Conservation (phyloP, 2,329 filamentous ascomycete genomes). For the Phaeophleospora eucalypticola region DNA sequence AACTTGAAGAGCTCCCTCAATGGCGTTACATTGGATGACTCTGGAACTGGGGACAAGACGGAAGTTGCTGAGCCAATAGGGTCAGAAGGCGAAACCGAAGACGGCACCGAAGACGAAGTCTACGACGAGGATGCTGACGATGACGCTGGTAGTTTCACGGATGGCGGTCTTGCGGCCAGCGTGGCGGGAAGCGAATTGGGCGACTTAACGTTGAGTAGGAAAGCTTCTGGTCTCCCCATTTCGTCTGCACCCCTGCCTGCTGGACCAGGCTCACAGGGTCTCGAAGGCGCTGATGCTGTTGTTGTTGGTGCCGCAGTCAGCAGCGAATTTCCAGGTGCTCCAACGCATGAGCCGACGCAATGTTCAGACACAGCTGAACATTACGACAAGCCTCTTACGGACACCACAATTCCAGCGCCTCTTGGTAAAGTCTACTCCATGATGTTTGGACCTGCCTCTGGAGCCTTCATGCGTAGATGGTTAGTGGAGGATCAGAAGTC, state of each 20-base stretch:
- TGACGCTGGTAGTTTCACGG: conserved; percentile 56
- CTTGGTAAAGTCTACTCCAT: conserved; percentile 87
- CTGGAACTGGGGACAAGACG: conserved; percentile 80
- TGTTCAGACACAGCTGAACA: conserved; percentile 75
- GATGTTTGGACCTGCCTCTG: conserved; percentile 77
- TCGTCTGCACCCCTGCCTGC: conserved; percentile 36
- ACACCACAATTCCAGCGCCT: conserved; percentile 81
- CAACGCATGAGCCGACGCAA: conserved; percentile 75
- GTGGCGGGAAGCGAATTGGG: conserved; percentile 51
- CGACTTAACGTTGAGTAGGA: conserved; percentile 56
- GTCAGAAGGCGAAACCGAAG: conserved; percentile 47
- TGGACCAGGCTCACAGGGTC: conserved; percentile 30
- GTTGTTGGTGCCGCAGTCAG: conserved; percentile 40
- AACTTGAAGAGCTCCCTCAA: conserved; percentile 87
- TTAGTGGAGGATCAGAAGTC: conserved; percentile 84
- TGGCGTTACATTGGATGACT: conserved; percentile 73
- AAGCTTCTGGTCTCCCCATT: conserved; percentile 59
- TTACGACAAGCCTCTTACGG: conserved; percentile 78
- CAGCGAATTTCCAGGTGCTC: conserved; percentile 78
- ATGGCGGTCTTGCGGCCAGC: conserved; percentile 48
- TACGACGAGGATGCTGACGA: conserved; percentile 78
- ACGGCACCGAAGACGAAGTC: conserved; percentile 70
- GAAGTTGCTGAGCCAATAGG: conserved; percentile 69
- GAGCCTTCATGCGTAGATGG: conserved; percentile 80
- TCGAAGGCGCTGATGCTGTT: conserved; percentile 35